Evolutionary conservation across 2,329 filamentous ascomycete genomes (phyloP).

Genomic region (Drechslerella dactyloides): DNA sequence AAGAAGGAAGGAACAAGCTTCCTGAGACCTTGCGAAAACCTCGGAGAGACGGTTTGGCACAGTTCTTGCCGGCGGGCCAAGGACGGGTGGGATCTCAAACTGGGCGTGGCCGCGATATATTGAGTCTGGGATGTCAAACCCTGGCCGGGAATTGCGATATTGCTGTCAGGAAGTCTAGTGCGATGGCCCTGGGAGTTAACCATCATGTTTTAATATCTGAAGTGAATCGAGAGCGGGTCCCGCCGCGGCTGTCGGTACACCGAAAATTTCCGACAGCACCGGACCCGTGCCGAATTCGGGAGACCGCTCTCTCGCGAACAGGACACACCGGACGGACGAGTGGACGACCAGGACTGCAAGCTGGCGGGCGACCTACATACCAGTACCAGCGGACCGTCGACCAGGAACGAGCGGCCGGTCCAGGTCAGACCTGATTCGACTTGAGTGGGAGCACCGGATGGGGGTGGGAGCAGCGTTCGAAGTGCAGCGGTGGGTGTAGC

Average conservation of each 20-base stretch:
- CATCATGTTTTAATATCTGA: too few relatives aligned
- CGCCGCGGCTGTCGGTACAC: constrained; percentile 38
- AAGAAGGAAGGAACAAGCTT: constrained; percentile 48
- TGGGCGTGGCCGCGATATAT: background rate
- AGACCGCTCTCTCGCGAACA: constrained; percentile 5
- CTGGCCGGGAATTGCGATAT: too few relatives aligned
- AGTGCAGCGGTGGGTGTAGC: constrained; percentile 26
- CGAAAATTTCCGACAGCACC: constrained; percentile 43
- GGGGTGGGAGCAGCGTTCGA: constrained; percentile 35
- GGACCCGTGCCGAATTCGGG: constrained; percentile 47
- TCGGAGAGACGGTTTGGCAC: constrained; percentile 33
- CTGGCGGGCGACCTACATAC: background rate
- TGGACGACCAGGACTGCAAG: background rate
- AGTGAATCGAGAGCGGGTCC: background rate
- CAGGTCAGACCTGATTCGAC: too few relatives aligned
- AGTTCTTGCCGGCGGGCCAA: constrained; percentile 21
- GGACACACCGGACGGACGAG: background rate
- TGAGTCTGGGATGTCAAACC: too few relatives aligned
- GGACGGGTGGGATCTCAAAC: constrained; percentile 14
- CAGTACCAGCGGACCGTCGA: background rate
- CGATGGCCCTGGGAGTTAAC: too few relatives aligned
- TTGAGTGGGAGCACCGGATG: background rate
- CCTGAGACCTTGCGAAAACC: constrained; percentile 22
- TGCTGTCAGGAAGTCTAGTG: too few relatives aligned
- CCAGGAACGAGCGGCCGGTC: too few relatives aligned